A percentile compares a stretch with the other conserved stretches of the same genome.
Conservation (phyloP, 805 yeast species). For the Ogataea thermomethanolica region DNA sequence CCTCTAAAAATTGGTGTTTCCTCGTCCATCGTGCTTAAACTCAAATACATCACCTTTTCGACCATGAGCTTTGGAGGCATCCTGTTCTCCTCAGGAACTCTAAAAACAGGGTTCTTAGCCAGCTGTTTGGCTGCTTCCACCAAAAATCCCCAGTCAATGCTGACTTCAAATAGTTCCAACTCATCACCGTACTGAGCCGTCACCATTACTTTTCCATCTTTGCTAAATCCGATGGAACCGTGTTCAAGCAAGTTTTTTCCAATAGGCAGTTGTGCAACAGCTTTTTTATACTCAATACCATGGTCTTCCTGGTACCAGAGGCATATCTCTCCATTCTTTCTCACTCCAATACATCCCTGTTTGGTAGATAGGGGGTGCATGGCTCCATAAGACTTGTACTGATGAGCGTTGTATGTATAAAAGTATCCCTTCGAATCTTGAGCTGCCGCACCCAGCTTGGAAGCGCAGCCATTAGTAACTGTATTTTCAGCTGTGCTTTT, state of each 20-base stretch:
- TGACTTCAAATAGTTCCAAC: slow-evolving; percentile 42
- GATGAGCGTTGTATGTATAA: slow-evolving; percentile 56
- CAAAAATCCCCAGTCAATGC: slow-evolving; percentile 56
- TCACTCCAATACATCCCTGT: slow-evolving; percentile 65
- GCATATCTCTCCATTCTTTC: slow-evolving; percentile 58
- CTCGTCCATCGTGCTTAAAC: slow-evolving; percentile 30
- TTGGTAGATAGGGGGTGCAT: slow-evolving; percentile 66
- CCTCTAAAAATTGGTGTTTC: slow-evolving; percentile 28
- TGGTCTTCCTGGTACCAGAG: slow-evolving; percentile 65
- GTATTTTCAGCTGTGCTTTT: slow-evolving; percentile 25
- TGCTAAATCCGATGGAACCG: slow-evolving; percentile 51
- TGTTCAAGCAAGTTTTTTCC: slow-evolving; percentile 31
- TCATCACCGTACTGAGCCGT: slow-evolving; percentile 36
- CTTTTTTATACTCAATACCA: slow-evolving; percentile 52
- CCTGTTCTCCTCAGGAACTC: slow-evolving; percentile 45
- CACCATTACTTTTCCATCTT: slow-evolving; percentile 44
- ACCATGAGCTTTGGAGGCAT: slow-evolving; percentile 39
- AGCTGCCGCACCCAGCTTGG: slow-evolving; percentile 34
- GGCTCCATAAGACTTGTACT: slow-evolving; percentile 56
- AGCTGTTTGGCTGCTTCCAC: slow-evolving; percentile 45
- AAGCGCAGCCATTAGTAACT: slow-evolving; percentile 35
- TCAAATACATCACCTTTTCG: slow-evolving; percentile 30
- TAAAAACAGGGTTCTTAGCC: slow-evolving; percentile 44
- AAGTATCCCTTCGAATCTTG: slow-evolving; percentile 32
- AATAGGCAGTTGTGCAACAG: slow-evolving; percentile 28